phyloP scores from a whole-genome alignment of 2,329 filamentous ascomycete species.

The Pseudogymnoascus sp. region DNA sequence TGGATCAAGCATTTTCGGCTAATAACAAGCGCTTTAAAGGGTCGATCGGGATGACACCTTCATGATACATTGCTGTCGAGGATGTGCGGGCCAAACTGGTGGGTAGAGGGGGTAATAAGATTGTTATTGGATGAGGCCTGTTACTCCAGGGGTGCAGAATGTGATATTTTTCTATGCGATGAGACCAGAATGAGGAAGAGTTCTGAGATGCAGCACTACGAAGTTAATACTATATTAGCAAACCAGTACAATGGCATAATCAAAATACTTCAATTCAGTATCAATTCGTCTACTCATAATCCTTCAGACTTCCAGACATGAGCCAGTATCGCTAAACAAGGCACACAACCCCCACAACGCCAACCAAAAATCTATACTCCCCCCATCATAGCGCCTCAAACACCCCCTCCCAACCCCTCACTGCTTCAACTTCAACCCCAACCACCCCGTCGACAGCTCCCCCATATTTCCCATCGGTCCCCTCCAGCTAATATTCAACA shows the following conservation, averaged over 20 bases:
- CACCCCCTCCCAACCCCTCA: neutral
- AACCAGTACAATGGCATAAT: too few relatives aligned
- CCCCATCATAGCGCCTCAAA: neutral
- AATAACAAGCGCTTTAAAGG: neutral
- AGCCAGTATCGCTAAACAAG: neutral
- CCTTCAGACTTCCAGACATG: neutral
- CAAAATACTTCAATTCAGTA: neutral
- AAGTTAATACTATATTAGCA: too few relatives aligned
- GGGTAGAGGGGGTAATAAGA: neutral
- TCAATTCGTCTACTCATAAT: neutral
- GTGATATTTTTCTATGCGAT: neutral
- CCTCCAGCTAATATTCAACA: constrained; percentile 81
- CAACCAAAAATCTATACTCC: neutral
- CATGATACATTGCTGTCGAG: neutral
- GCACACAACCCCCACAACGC: neutral
- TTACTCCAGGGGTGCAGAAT: neutral
- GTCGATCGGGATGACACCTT: neutral
- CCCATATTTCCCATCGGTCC: constrained; percentile 85
- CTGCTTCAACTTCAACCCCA: constrained; percentile 44
- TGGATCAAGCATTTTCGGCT: neutral
- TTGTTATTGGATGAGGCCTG: neutral
- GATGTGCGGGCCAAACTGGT: neutral
- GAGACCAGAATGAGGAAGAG: neutral
- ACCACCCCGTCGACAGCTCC: constrained; percentile 77
- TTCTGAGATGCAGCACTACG: too few relatives aligned